Evolutionary conservation across 768 basidiomycete genomes (phyloP).

Genomic region (Suillus subluteus): DNA sequence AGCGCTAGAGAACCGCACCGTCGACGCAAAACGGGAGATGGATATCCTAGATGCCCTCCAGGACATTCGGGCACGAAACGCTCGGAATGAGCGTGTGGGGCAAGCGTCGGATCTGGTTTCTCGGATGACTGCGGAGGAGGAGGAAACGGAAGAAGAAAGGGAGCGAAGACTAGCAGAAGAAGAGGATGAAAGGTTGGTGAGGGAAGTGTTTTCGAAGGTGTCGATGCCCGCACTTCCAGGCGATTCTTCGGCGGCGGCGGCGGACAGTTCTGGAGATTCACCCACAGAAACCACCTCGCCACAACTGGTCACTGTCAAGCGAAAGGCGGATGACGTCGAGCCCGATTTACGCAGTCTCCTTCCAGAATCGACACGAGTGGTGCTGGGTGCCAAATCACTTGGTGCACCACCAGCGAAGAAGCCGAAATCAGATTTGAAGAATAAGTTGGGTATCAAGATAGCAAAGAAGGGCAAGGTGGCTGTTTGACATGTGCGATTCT

Average conservation of each 20-base stretch:
- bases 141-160: slow-evolving; percentile 78
- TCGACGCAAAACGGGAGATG: slow-evolving; percentile 97
- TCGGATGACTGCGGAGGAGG: slow-evolving; percentile 62
- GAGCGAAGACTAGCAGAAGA: slow-evolving; percentile 75
- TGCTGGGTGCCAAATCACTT: slow-evolving; percentile 55
- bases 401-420: slow-evolving; percentile 54
- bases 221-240: slow-evolving; percentile 36
- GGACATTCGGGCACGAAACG: slow-evolving; percentile 86
- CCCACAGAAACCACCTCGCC: slow-evolving; percentile 21
- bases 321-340: slow-evolving; percentile 81
- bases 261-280: slow-evolving; percentile 25
- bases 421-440: slow-evolving; percentile 64
- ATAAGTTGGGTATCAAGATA: slow-evolving; percentile 74
- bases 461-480: slow-evolving; percentile 51
- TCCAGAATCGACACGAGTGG: slow-evolving; percentile 63
- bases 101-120: slow-evolving; percentile 71
- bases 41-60: slow-evolving; percentile 95
- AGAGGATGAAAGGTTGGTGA: slow-evolving; percentile 91
- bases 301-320: slow-evolving; percentile 72
- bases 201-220: slow-evolving; percentile 84
- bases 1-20: slow-evolving; percentile 88
- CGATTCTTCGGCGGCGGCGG: slow-evolving; percentile 29
- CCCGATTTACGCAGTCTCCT: slow-evolving; percentile 71
- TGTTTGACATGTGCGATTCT: slow-evolving; percentile 24
- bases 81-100: slow-evolving; percentile 86